These are phyloP conservation scores for Taphrina deformans DNA, from an alignment of 1,139 yeast genomes.

Conservation along the genomic window DNA sequence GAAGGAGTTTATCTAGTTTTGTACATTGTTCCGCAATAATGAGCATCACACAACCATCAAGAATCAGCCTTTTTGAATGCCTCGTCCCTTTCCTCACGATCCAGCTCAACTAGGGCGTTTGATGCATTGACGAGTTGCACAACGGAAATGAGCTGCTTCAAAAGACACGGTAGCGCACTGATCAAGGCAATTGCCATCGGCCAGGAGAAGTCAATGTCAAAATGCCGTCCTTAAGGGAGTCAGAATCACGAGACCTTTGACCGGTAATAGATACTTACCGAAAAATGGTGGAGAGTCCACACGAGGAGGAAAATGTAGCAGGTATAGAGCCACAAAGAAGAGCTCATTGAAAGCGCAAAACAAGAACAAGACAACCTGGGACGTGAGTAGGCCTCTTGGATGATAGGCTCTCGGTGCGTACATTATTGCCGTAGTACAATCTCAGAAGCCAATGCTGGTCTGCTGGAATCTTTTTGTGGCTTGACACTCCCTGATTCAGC, in stretches of 20 bases:
- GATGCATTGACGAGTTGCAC: constrained; percentile 89
- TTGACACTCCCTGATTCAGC: constrained; percentile 70
- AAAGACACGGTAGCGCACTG: constrained; percentile 25
- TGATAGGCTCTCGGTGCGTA: neutral
- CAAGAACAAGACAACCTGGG: constrained; percentile 65
- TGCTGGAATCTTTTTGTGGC: constrained; percentile 81
- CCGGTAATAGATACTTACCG: neutral
- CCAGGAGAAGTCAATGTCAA: constrained; percentile 38
- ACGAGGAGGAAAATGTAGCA: constrained; percentile 62
- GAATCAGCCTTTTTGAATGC: constrained; percentile 12
- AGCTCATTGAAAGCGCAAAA: constrained; percentile 92
- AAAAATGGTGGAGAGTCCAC: constrained; percentile 30
- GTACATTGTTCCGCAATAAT: no score
- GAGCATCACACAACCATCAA: neutral
- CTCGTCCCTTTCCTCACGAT: constrained; percentile 57
- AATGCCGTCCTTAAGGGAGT: constrained; percentile 28
- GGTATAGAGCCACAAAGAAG: constrained; percentile 85
- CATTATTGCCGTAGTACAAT: constrained; percentile 80
- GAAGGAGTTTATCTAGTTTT: no score
- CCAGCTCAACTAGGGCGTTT: constrained; percentile 71
- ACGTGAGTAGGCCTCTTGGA: no score
- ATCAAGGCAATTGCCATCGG: constrained; percentile 28
- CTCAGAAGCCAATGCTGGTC: constrained; percentile 71
- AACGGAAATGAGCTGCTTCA: constrained; percentile 83
- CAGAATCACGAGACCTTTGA: constrained; percentile 21